phyloP scores from a whole-genome alignment of 2,329 filamentous ascomycete genomes.

The Fonsecaea nubica region DNA sequence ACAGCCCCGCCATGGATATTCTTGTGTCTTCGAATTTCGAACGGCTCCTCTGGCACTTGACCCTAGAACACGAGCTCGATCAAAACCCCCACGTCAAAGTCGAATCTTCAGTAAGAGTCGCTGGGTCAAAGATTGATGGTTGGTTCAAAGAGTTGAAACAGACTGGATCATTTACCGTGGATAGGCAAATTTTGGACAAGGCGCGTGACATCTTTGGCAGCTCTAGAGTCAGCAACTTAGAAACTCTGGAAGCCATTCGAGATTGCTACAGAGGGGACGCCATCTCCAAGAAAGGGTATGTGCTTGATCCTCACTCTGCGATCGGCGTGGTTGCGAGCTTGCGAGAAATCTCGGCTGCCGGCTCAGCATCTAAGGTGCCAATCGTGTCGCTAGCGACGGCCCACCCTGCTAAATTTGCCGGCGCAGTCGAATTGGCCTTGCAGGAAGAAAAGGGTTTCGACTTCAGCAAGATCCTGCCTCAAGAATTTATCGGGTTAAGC shows the following conservation, averaged over 20 bases:
- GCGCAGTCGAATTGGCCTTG: constrained; percentile 81
- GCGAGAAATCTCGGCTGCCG: constrained; percentile 62
- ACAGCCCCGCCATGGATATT: constrained; percentile 97
- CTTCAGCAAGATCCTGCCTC: constrained; percentile 78
- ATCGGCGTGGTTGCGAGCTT: constrained; percentile 80
- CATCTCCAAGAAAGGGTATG: constrained; percentile 66
- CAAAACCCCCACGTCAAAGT: constrained; percentile 33
- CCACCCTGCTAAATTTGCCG: constrained; percentile 92
- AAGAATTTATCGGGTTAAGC: constrained; percentile 81
- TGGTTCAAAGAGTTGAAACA: constrained; percentile 85
- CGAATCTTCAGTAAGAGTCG: constrained; percentile 31
- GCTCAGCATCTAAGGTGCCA: constrained; percentile 21
- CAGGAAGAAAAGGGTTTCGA: constrained; percentile 73
- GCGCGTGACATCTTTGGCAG: constrained; percentile 80
- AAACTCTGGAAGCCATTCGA: constrained; percentile 73
- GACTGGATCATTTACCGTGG: constrained; percentile 82
- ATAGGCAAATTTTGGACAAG: constrained; percentile 71
- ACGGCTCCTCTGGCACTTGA: constrained; percentile 90
- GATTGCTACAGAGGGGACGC: constrained; percentile 57
- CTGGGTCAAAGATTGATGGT: constrained; percentile 72
- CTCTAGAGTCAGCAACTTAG: constrained; percentile 68
- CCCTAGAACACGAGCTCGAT: constrained; percentile 68
- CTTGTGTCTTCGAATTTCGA: constrained; percentile 97
- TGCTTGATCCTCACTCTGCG: constrained; percentile 91
- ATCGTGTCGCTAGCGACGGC: constrained; percentile 82